A percentile compares a stretch with the other conserved stretches of the same genome.
These are phyloP conservation scores for Candida anglica DNA, from an alignment of 805 yeast genomes.

Conservation along the genomic window DNA sequence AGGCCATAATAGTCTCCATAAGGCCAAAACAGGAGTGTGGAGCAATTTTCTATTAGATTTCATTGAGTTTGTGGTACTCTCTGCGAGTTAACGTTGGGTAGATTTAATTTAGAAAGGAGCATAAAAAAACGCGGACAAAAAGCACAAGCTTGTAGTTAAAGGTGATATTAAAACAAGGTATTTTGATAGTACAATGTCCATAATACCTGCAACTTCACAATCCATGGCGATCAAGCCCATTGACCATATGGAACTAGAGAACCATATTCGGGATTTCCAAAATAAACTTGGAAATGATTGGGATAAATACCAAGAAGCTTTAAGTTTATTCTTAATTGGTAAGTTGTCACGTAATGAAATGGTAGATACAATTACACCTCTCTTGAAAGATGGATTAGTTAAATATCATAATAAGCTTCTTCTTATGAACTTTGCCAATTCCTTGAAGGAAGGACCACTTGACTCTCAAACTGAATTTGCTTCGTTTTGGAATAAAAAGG, in stretches of 20 bases:
- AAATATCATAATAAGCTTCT: constrained; percentile 80
- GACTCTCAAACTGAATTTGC: constrained; percentile 45
- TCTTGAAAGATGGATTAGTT: constrained; percentile 44
- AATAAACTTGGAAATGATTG: constrained; percentile 71
- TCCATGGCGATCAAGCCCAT: constrained; percentile 10
- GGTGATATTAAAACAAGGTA: too few relatives aligned
- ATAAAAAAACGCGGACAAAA: too few relatives aligned
- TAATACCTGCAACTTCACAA: too few relatives aligned
- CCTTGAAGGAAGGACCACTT: constrained; percentile 70
- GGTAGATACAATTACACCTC: constrained; percentile 50
- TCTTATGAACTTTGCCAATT: constrained; percentile 78
- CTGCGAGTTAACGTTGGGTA: too few relatives aligned
- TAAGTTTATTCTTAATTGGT: constrained; percentile 74
- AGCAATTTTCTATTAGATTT: too few relatives aligned
- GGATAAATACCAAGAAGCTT: constrained; percentile 80
- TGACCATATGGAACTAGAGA: constrained; percentile 32
- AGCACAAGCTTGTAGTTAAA: too few relatives aligned
- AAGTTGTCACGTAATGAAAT: constrained; percentile 75
- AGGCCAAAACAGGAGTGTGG: too few relatives aligned
- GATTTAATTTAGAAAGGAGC: too few relatives aligned
- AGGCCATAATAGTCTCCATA: too few relatives aligned
- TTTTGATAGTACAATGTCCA: too few relatives aligned
- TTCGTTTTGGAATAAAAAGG: constrained; percentile 44
- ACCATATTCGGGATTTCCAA: constrained; percentile 69
- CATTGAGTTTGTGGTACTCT: too few relatives aligned